Percentiles rank a stretch among this genome's conserved stretches.
These are phyloP conservation scores for Bretschneidera sinensis DNA, from an alignment of 345 rosid species.

Conservation along the genomic window DNA sequence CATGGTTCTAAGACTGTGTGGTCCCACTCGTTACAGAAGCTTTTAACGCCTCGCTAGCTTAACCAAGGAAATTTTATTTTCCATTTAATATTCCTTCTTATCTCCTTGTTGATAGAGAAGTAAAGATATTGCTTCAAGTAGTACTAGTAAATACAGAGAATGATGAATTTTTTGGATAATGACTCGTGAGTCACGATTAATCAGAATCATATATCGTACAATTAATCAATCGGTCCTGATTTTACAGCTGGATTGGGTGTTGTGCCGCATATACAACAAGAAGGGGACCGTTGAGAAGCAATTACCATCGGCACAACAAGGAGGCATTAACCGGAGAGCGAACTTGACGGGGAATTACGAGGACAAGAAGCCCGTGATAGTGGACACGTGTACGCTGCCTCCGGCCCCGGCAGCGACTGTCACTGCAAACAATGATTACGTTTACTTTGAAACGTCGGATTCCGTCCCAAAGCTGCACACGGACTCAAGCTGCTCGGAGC, in stretches of 20 bases:
- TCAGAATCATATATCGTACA: too few relatives aligned
- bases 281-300: constrained; percentile 69
- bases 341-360: constrained; percentile 8
- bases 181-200: too few relatives aligned
- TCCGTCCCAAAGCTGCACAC: constrained; percentile 77
- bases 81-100: constrained; percentile 19
- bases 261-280: constrained; percentile 94
- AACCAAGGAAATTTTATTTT: constrained; percentile 3
- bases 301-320: constrained; percentile 12
- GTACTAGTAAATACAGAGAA: too few relatives aligned
- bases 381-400: constrained; percentile 14
- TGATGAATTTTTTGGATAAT: too few relatives aligned
- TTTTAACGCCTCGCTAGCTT: neutral
- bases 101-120: neutral
- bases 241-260: constrained; percentile 91
- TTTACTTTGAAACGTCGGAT: constrained; percentile 65
- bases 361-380: constrained; percentile 40
- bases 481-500: constrained; percentile 83
- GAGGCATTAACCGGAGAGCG: neutral
- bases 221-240: neutral
- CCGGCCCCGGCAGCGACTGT: constrained; percentile 21
- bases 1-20: constrained; percentile 1
- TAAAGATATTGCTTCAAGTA: neutral
- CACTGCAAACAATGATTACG: constrained; percentile 23
- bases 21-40: too few relatives aligned